Base-by-base conservation (phyloP, 2,329 filamentous ascomycete species). In the Aphanocladium album region DNA sequence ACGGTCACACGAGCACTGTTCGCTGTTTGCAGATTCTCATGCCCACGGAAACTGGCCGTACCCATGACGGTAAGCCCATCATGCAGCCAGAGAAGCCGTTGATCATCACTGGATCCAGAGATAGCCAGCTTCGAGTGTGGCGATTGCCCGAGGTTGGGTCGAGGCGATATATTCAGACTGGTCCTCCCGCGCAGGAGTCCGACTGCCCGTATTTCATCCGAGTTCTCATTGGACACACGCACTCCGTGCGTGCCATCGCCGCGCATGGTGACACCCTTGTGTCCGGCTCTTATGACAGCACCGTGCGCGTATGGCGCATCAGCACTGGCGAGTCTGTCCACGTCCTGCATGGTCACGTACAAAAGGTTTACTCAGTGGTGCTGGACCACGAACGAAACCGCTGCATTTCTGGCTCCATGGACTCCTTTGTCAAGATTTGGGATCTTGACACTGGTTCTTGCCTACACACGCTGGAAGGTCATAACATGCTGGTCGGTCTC, bases 371-470 rank as follows among this genome's bases (percentile, higher is more conserved):
- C 73, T 97, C 93, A 63, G 95, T 99, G 9, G 95, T 99, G 9
- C 79, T 98, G 23, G 95, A 99, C 69, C 89, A 92, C 66, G 87
- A 89, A 68, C 89, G 95, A 62, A 96, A 96, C 70, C 89, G 93
- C 45, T 99, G 95, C 75, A 98, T 99, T 64, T 97, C 93, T 64
- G 95, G 95, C 14, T 96, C 93, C 7, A 99, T 99, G 95, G 95
- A 99, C 73, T 96, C 95, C 64, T 83, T 93, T 65, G 95, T 99
- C 71, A 98, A 97, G 76, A 93, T 99, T 14, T 99, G 95, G 95
- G 95, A 93, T 62, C 82, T 99, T 16, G 87, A 91, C 33, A 95
- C 90, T 2, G 95, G 95, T 0, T 79, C 88, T 0, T 90, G 92
- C 66, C 79, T 98, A 12, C 89, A 93, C 74, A 97, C 91, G 1